phyloP scores from a whole-genome alignment of 2,329 filamentous ascomycete genomes.

The Ophiostoma piceae region DNA sequence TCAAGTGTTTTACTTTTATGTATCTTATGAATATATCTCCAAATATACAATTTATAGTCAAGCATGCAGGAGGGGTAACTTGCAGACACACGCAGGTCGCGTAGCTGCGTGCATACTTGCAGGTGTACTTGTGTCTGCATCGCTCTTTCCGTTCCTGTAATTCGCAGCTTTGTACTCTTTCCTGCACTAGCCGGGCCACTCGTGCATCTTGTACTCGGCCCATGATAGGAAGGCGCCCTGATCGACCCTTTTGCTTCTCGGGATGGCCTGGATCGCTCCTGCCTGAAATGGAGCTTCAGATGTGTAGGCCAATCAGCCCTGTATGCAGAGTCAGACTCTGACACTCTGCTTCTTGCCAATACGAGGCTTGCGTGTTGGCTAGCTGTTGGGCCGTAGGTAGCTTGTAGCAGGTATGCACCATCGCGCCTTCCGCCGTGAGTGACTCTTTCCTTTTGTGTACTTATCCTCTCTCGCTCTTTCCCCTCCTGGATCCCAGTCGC shows the following conservation, averaged over 20 bases:
- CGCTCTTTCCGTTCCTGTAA: conserved; percentile 10
- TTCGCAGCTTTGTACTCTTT: background rate
- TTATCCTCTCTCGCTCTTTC: background rate
- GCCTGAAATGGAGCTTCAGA: conserved; percentile 2
- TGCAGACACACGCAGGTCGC: conserved; percentile 2
- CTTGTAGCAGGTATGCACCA: background rate
- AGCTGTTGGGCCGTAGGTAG: background rate
- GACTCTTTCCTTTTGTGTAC: conserved; percentile 1
- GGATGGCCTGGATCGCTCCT: background rate
- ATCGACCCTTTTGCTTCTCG: background rate
- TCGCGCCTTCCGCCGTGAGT: conserved; percentile 1
- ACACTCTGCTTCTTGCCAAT: background rate
- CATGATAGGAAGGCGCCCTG: conserved; percentile 1
- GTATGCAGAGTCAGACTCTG: background rate
- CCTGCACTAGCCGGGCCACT: conserved; percentile 19
- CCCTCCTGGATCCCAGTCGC: background rate
- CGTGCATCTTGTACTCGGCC: conserved; percentile 16
- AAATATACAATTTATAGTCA: background rate
- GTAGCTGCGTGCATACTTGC: background rate
- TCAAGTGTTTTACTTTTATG: background rate
- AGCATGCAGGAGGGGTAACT: background rate
- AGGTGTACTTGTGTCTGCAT: background rate
- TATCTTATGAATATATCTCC: background rate
- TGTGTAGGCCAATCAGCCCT: background rate
- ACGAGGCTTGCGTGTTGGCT: background rate